Evolutionary conservation across 192 early-diverging fungal genomes (phyloP).

Genomic region (Coemansia aciculifera): DNA sequence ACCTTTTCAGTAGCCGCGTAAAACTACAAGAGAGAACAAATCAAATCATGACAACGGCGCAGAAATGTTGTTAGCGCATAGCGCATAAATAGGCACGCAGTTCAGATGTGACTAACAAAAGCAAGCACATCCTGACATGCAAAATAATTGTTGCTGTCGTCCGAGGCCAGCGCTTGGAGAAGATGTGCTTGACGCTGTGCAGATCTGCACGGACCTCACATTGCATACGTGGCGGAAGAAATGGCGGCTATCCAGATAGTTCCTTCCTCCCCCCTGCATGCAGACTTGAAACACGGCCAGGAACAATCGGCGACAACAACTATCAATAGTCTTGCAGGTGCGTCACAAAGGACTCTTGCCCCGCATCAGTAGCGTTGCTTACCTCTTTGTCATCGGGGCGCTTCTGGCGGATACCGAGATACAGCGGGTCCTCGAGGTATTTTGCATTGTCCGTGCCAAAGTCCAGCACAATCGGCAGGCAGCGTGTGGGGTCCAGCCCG

Average conservation of each 20-base stretch:
- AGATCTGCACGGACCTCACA: slow-evolving; percentile 10
- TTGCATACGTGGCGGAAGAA: slow-evolving; percentile 8
- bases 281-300: slow-evolving; percentile 19
- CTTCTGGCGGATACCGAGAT: slow-evolving; percentile 74
- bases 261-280: slow-evolving; percentile 5
- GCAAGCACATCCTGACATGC: not conserved
- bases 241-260: not conserved
- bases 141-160: not conserved
- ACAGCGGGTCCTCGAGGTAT: slow-evolving; percentile 81
- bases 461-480: slow-evolving; percentile 88
- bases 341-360: not conserved
- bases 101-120: slow-evolving; percentile 8
- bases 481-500: slow-evolving; percentile 78
- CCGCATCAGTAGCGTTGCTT: not conserved
- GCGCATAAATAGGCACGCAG: not conserved
- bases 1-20: slow-evolving; percentile 83
- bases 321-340: not conserved
- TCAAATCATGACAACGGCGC: not conserved
- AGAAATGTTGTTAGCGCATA: slow-evolving; percentile 10
- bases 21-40: slow-evolving; percentile 55
- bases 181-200: not conserved
- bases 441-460: slow-evolving; percentile 83
- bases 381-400: slow-evolving; percentile 58
- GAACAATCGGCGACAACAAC: not conserved
- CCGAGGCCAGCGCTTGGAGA: not conserved